These are phyloP conservation scores for Phytophthora cactorum DNA, from an alignment of 352 stramenopile genomes.

Conservation along the genomic window DNA sequence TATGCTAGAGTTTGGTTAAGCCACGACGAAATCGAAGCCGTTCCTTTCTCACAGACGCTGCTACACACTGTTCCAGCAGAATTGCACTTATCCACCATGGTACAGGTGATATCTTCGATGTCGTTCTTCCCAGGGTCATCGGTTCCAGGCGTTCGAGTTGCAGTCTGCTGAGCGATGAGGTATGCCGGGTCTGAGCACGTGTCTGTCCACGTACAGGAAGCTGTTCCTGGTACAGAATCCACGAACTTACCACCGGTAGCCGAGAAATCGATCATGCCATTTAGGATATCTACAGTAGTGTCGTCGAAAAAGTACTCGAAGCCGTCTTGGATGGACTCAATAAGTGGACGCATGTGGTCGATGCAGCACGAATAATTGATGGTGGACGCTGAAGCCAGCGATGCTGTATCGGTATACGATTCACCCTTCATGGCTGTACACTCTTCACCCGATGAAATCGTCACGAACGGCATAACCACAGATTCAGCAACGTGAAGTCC, in stretches of 20 bases:
- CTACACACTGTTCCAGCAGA: constrained; percentile 45
- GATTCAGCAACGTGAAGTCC: constrained; percentile 51
- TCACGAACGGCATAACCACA: constrained; percentile 57
- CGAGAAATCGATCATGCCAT: constrained; percentile 55
- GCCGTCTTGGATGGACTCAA: constrained; percentile 43
- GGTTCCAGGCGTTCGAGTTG: constrained; percentile 37
- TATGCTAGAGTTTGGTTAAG: constrained; percentile 51
- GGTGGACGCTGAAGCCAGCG: constrained; percentile 32
- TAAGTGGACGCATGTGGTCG: constrained; percentile 45
- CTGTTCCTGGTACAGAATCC: constrained; percentile 41
- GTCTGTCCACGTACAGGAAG: constrained; percentile 40
- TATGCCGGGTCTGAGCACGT: constrained; percentile 45
- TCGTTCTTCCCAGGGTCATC: constrained; percentile 51
- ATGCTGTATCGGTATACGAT: constrained; percentile 49
- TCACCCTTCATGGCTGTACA: constrained; percentile 48
- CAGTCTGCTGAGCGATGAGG: constrained; percentile 38
- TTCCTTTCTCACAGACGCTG: constrained; percentile 50
- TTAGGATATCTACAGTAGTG: constrained; percentile 45
- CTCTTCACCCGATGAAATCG: constrained; percentile 38
- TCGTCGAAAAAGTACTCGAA: constrained; percentile 52
- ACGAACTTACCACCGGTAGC: constrained; percentile 40
- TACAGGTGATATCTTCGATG: constrained; percentile 41
- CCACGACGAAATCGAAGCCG: constrained; percentile 42
- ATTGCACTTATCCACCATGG: constrained; percentile 46
- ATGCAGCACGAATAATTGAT: constrained; percentile 60